Evolutionary conservation across 768 basidiomycete species (phyloP).

Genomic region (Serpula lacrymans): DNA sequence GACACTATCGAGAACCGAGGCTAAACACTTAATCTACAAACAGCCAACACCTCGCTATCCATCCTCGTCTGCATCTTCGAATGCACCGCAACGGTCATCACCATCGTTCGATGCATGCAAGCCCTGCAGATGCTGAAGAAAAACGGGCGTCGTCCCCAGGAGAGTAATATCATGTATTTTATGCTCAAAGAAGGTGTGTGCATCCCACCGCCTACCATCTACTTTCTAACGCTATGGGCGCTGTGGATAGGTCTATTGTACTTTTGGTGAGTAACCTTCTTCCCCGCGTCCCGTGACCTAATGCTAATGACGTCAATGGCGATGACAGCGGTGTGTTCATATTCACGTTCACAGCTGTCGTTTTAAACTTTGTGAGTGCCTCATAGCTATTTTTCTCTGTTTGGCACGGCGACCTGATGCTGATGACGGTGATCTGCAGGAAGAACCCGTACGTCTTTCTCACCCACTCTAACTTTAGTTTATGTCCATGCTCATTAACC

Average conservation of each 20-base stretch:
- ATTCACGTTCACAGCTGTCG: slow-evolving; percentile 9
- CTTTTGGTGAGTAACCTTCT: not conserved
- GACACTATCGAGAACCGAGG: too few relatives aligned
- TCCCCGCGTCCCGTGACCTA: not conserved
- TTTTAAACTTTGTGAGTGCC: slow-evolving; percentile 13
- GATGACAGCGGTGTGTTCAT: slow-evolving; percentile 7
- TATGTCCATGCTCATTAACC: too few relatives aligned
- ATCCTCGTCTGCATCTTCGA: slow-evolving; percentile 19
- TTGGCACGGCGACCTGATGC: not conserved
- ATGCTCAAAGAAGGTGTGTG: slow-evolving; percentile 7
- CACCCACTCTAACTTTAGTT: too few relatives aligned
- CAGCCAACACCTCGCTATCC: slow-evolving; percentile 14
- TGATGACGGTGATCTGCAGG: not conserved
- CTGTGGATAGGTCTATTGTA: slow-evolving; percentile 7
- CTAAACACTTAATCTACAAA: not conserved
- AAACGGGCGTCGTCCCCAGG: not conserved
- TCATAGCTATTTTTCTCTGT: not conserved
- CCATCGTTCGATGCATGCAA: slow-evolving; percentile 13
- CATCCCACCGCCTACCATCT: not conserved
- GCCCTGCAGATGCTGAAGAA: slow-evolving; percentile 5
- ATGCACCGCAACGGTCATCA: slow-evolving; percentile 10
- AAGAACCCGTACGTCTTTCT: not conserved
- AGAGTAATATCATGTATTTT: slow-evolving; percentile 6
- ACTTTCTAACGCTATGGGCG: too few relatives aligned
- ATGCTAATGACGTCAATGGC: not conserved